A percentile compares a stretch with the other conserved stretches of the same genome.
Conservation (phyloP, 2,329 filamentous ascomycete species). For the Fusarium verticillioides region DNA sequence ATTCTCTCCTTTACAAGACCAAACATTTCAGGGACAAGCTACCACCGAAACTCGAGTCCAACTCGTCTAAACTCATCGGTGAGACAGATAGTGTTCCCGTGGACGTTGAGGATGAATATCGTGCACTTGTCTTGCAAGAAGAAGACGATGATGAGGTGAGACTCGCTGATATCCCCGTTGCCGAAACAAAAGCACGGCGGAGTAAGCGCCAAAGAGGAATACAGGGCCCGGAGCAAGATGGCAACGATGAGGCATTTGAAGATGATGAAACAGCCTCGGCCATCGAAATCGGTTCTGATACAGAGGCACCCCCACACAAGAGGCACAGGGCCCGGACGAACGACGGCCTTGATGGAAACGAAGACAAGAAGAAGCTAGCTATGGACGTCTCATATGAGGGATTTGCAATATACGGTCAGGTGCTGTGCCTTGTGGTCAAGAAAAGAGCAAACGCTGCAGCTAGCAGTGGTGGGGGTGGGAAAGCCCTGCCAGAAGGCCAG, state of each 20-base stretch:
- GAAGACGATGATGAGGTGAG: slow-evolving; percentile 54
- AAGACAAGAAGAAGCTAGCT: slow-evolving; percentile 91
- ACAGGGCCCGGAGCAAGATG: slow-evolving; percentile 47
- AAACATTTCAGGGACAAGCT: slow-evolving; percentile 76
- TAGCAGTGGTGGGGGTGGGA: slow-evolving; percentile 41
- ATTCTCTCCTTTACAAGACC: slow-evolving; percentile 86
- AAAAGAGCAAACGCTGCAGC: slow-evolving; percentile 62
- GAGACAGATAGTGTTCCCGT: slow-evolving; percentile 64
- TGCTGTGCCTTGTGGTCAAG: slow-evolving; percentile 89
- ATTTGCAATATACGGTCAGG: slow-evolving; percentile 93
- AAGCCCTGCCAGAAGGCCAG: slow-evolving; percentile 60
- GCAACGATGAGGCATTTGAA: slow-evolving; percentile 44
- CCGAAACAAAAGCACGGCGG: slow-evolving; percentile 32
- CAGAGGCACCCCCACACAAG: slow-evolving; percentile 58
- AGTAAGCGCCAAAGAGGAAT: slow-evolving; percentile 47
- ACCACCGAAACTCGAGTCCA: slow-evolving; percentile 66
- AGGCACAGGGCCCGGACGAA: slow-evolving; percentile 52
- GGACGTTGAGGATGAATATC: slow-evolving; percentile 60
- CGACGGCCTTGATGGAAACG: slow-evolving; percentile 52
- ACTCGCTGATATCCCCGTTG: slow-evolving; percentile 51
- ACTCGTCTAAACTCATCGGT: slow-evolving; percentile 70
- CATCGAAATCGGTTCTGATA: slow-evolving; percentile 54
- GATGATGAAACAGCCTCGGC: slow-evolving; percentile 52
- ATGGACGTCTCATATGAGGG: slow-evolving; percentile 92
- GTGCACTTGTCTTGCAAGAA: slow-evolving; percentile 58